phyloP scores from a whole-genome alignment of 768 basidiomycete species.

The Mycena galericulata region DNA sequence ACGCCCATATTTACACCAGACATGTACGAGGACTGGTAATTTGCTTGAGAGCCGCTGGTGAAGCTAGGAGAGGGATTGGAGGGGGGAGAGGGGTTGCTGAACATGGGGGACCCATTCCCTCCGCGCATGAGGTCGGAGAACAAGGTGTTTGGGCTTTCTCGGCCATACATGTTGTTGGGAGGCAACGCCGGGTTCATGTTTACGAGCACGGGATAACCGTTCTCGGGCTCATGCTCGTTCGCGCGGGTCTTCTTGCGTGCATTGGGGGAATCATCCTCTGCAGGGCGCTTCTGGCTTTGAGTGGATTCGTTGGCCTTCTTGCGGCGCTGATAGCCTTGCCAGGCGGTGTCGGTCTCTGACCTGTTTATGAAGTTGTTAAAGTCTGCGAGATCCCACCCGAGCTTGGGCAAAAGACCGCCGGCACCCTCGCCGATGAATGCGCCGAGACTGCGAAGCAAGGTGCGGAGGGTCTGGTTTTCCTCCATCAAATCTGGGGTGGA shows the following conservation, averaged over 20 bases:
- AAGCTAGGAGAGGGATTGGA: conserved; percentile 54
- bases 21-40: conserved; percentile 64
- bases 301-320: conserved; percentile 56
- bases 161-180: conserved; percentile 60
- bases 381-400: conserved; percentile 82
- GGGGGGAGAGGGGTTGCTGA: conserved; percentile 48
- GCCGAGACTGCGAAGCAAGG: conserved; percentile 79
- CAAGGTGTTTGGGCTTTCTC: conserved; percentile 58
- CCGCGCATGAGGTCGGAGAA: conserved; percentile 73
- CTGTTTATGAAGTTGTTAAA: conserved; percentile 87
- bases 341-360: conserved; percentile 93
- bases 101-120: conserved; percentile 70
- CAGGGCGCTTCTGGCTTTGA: conserved; percentile 62
- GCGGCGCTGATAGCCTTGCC: conserved; percentile 86
- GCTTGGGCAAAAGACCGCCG: conserved; percentile 79
- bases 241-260: conserved; percentile 61
- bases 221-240: conserved; percentile 56
- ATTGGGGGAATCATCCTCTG: conserved; percentile 58
- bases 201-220: conserved; percentile 68
- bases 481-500: conserved; percentile 77
- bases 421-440: conserved; percentile 90
- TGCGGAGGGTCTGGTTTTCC: conserved; percentile 89
- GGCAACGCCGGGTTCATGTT: conserved; percentile 58
- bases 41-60: conserved; percentile 48
- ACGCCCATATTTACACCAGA: conserved; percentile 68